These are phyloP conservation scores for Tylopilus sp. DNA, from an alignment of 768 basidiomycete genomes.

Conservation along the genomic window DNA sequence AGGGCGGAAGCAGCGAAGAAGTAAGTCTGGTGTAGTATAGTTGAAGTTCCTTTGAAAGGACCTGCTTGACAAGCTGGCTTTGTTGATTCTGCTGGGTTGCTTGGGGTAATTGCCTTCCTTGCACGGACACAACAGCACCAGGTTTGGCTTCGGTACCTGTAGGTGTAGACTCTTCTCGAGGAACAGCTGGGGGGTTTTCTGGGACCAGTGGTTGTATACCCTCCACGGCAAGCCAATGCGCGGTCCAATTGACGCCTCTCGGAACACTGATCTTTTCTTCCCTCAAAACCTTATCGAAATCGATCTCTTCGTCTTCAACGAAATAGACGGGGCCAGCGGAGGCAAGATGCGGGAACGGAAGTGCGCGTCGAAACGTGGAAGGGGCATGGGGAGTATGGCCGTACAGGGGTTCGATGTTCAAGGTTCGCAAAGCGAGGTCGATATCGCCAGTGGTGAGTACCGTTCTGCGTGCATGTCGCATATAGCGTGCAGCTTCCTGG, in stretches of 20 bases:
- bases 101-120: slow-evolving; percentile 23
- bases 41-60: slow-evolving; percentile 90
- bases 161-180: slow-evolving; percentile 45
- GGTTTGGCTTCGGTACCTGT: slow-evolving; percentile 28
- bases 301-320: slow-evolving; percentile 95
- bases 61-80: slow-evolving; percentile 84
- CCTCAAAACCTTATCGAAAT: slow-evolving; percentile 86
- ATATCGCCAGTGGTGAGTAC: slow-evolving; percentile 87
- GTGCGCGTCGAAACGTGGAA: slow-evolving; percentile 41
- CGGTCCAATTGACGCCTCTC: slow-evolving; percentile 80
- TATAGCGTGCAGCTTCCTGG: slow-evolving; percentile 91
- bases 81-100: slow-evolving; percentile 51
- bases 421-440: slow-evolving; percentile 87
- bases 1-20: no score
- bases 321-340: slow-evolving; percentile 80
- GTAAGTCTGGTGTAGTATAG: slow-evolving; percentile 93
- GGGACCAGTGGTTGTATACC: slow-evolving; percentile 96
- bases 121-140: slow-evolving; percentile 20
- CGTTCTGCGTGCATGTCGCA: slow-evolving; percentile 91
- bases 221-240: slow-evolving; percentile 98
- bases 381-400: slow-evolving; percentile 42
- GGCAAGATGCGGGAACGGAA: slow-evolving; percentile 40
- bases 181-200: slow-evolving; percentile 87
- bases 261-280: slow-evolving; percentile 84
- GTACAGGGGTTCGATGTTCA: slow-evolving; percentile 95